Evolutionary conservation across 2,329 filamentous ascomycete genomes (phyloP).

Genomic region (Alternaria sp.): DNA sequence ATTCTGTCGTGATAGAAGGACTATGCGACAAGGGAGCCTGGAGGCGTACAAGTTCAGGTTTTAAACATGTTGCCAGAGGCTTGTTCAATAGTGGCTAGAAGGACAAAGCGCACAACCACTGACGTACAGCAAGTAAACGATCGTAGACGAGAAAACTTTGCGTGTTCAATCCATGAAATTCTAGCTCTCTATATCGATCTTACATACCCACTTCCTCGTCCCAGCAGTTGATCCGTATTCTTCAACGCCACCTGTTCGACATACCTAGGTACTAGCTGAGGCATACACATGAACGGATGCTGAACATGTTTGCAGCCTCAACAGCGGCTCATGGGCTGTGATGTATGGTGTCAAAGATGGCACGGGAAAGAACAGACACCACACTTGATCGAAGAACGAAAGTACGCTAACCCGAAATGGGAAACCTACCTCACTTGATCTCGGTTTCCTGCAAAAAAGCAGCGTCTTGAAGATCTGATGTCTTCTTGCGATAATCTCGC

Average conservation of each 20-base stretch:
- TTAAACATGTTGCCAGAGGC: too few species aligned
- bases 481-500: not conserved
- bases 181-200: not conserved
- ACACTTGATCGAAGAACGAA: constrained; percentile 25
- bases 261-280: not conserved
- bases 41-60: too few species aligned
- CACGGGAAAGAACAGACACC: constrained; percentile 96
- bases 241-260: too few species aligned
- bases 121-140: not conserved
- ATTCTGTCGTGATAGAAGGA: too few species aligned
- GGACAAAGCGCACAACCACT: not conserved
- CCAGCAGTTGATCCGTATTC: too few species aligned
- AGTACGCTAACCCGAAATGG: too few species aligned
- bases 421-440: too few species aligned
- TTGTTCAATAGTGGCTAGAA: not conserved
- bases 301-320: too few species aligned
- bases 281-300: too few species aligned
- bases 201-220: not conserved
- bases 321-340: not conserved
- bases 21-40: too few species aligned
- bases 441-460: too few species aligned
- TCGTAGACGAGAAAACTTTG: not conserved
- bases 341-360: constrained; percentile 54
- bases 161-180: not conserved
- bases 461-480: not conserved